Base-by-base conservation (phyloP, 257 asterid genomes). In the Cruciata laevipes region DNA sequence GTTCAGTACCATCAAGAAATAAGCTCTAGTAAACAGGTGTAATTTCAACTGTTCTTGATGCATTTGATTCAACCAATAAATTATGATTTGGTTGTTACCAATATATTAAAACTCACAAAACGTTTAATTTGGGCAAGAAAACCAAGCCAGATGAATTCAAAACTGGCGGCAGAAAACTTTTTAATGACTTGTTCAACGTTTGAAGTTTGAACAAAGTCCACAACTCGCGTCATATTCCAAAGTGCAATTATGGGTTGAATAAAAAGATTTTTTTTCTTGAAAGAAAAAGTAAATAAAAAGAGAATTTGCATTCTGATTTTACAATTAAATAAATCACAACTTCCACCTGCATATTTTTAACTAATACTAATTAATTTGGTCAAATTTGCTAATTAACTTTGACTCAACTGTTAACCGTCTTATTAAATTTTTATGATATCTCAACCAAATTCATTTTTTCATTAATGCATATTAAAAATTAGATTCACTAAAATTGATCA, bases 131-230 rank as follows among this genome's bases (percentile, higher is more conserved):
- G 65, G 25, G 66, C 12, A 31, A 11, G 66, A 32, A 31, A 61
- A 61, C 16, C 16, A 16, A 17, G 66, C 35, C 44, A 6, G 7
- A 33, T 61, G 47, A 61, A 32, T 17, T 62, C 66, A 33, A 35
- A 62, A n/a, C 13, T 20, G 66, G 66, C 51, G 66, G 37, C 13
- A 4, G 0, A 33, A 33, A 4, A 4, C 38, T 7, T 1, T 1
- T 40, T 17, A 33, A 62, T 33, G 66, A 62, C 66, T 62, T 33
- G 51, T 62, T 62, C 66, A 61, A 61, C 66, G 44, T 38, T 42
- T 61, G 11, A 16, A 32, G 44, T 38, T 42, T 61, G 11, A 16
- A 32, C 24, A 31, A 31, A 24, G 17, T 61, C 65, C 47, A 61
- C 65, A 58, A 1, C 17, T 8, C 24, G 1, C 2, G 30, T 24